Base-by-base conservation (phyloP, 192 early-diverging fungal species). In the Backusella tarrabulga region DNA sequence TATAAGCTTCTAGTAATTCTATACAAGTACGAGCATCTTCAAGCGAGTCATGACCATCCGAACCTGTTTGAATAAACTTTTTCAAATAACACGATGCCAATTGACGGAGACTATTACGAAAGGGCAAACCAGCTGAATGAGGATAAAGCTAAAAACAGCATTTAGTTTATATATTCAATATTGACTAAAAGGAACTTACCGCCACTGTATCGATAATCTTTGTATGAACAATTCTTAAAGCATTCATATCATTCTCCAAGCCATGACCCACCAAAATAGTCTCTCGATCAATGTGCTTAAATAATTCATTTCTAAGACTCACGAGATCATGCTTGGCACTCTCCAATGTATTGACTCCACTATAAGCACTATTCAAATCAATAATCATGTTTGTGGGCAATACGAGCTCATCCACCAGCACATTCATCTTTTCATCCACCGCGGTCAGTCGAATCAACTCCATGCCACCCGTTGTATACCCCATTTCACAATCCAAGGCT, bases 401-500 rank as follows among this genome's bases (percentile, higher is more conserved):
- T 2, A 90, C 88, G 0, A 92, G 79, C 75, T 92, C 90, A 83
- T 92, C 92, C 67, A 93, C 21, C 9, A 93, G 46, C 2, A 77
- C 67, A 8, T 87, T 81, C 17, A 85, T 85, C 7, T 77, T n/a
- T 36, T 81, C 75, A 44, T 86, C 87, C 8, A 92, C 71, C 12
- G 88, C 88, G 1, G 89, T 89, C 9, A 92, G 71, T 38, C 92
- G 82, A 21, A 89, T 89, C 73, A 92, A 72, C 68, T 93, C 92
- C 82, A 92, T 89, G 4, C 92, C 92, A 1, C 80, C 85, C 12
- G 85, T 87, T 2, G 92, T 93, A 71, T 93, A 93, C 8, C 88
- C 85, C 92, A 93, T 93, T 82, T 93, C 92, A 73, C 92, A 93
- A 83, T 93, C 92, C 69, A 92, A 76, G 0, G 87, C 92, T 23